Conservation (phyloP, 805 yeast genomes). For the Yueomyces sp. region DNA sequence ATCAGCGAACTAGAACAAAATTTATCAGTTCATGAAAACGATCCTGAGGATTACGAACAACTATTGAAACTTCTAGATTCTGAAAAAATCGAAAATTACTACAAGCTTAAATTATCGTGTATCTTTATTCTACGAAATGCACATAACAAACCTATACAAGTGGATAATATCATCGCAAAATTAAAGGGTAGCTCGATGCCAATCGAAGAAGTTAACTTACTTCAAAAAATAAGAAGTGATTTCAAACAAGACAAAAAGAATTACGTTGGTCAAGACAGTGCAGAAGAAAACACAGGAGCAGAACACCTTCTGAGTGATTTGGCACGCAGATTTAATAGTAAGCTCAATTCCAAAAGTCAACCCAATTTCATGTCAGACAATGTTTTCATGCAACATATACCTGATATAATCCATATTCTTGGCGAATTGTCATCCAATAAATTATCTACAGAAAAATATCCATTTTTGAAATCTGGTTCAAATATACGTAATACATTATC, state of each 20-base stretch:
- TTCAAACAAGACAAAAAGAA: background rate
- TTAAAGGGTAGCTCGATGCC: conserved; percentile 27
- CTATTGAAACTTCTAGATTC: conserved; percentile 40
- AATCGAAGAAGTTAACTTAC: conserved; percentile 28
- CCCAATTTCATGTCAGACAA: conserved; percentile 37
- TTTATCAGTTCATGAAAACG: conserved; percentile 53
- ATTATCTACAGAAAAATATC: conserved; percentile 24
- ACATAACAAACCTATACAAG: conserved; percentile 36
- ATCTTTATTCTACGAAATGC: conserved; percentile 68
- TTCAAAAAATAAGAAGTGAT: conserved; percentile 11
- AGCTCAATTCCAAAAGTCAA: conserved; percentile 11
- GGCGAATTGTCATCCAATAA: conserved; percentile 26
- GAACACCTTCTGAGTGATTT: conserved; percentile 22
- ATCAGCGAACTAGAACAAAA: conserved; percentile 85
- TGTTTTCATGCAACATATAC: conserved; percentile 84
- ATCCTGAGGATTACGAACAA: conserved; percentile 40
- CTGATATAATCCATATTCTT: conserved; percentile 37
- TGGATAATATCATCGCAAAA: conserved; percentile 29
- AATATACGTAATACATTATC: conserved; percentile 3
- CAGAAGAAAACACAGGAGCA: conserved; percentile 5
- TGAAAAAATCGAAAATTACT: conserved; percentile 31
- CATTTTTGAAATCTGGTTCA: conserved; percentile 7
- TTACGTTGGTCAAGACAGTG: background rate
- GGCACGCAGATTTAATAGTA: conserved; percentile 23
- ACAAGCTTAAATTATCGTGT: conserved; percentile 60